Conservation (phyloP, 129 eudicot genomes). For the Sambucus nigra region DNA sequence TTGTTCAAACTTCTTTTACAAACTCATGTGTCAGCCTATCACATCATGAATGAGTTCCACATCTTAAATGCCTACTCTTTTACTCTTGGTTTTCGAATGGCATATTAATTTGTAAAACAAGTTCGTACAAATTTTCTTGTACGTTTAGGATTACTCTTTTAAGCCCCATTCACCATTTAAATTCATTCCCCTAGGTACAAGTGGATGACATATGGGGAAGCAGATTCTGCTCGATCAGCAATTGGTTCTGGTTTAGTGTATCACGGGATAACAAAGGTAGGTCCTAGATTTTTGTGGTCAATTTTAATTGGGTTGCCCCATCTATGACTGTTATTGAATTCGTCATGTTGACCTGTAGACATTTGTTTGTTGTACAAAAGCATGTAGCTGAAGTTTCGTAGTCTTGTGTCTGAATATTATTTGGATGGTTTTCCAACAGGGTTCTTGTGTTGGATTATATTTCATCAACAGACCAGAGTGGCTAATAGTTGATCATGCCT, state of each 20-base stretch:
- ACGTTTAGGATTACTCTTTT: too few species aligned
- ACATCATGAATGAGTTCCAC: too few species aligned
- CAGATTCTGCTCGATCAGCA: constrained; percentile 58
- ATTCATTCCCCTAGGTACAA: constrained; percentile 42
- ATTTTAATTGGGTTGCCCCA: too few species aligned
- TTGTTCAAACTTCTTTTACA: too few species aligned
- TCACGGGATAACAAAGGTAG: constrained; percentile 64
- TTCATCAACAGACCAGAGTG: constrained; percentile 86
- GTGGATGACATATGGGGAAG: constrained; percentile 95
- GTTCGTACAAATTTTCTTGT: too few species aligned
- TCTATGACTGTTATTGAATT: neutral
- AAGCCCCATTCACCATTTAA: neutral
- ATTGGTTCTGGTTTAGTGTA: constrained; percentile 72
- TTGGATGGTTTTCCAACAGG: constrained; percentile 36
- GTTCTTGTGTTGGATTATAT: constrained; percentile 61
- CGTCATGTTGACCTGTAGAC: neutral
- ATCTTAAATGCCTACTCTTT: too few species aligned
- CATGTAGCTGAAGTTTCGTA: constrained; percentile 2
- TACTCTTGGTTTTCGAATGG: too few species aligned
- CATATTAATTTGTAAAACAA: too few species aligned
- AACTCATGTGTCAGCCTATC: too few species aligned
- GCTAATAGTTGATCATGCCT: constrained; percentile 78
- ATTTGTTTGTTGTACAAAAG: constrained; percentile 6
- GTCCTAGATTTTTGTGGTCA: too few species aligned
- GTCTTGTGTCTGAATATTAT: neutral